phyloP scores from a whole-genome alignment of 1,139 yeast genomes.

The Blastobotrys apis region DNA sequence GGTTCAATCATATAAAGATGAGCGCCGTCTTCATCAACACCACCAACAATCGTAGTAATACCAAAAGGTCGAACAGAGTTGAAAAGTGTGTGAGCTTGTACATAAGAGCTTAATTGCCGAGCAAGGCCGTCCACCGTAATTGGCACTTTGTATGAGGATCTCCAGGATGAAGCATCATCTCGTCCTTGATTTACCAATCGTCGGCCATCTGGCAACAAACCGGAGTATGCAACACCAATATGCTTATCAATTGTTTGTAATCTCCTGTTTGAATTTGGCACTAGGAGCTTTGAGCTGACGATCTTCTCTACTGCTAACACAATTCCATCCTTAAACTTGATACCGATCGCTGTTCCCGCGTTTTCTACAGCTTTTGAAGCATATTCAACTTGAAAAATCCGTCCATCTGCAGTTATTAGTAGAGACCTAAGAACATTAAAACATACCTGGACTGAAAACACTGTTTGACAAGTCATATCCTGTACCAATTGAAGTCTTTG shows the following conservation, averaged over 20 bases:
- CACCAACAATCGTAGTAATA: slow-evolving; percentile 85
- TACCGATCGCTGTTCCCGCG: slow-evolving; percentile 93
- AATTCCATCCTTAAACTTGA: slow-evolving; percentile 86
- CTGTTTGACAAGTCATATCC: slow-evolving; percentile 96
- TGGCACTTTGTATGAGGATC: slow-evolving; percentile 68
- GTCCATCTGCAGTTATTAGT: slow-evolving; percentile 56
- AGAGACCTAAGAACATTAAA: not conserved
- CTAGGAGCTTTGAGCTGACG: slow-evolving; percentile 78
- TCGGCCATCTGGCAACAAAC: slow-evolving; percentile 94
- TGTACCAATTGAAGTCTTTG: slow-evolving; percentile 86
- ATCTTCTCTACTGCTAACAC: slow-evolving; percentile 96
- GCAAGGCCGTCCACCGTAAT: slow-evolving; percentile 79
- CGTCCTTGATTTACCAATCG: slow-evolving; percentile 89
- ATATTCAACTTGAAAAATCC: slow-evolving; percentile 97
- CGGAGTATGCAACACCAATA: slow-evolving; percentile 86
- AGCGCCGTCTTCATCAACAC: slow-evolving; percentile 73
- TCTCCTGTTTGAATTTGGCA: slow-evolving; percentile 82
- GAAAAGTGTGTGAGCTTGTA: slow-evolving; percentile 92
- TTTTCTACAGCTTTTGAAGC: slow-evolving; percentile 97
- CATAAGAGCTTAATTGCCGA: slow-evolving; percentile 85
- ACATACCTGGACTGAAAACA: slow-evolving; percentile 52
- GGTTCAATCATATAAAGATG: slow-evolving; percentile 97
- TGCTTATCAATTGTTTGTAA: slow-evolving; percentile 92
- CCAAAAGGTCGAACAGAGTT: slow-evolving; percentile 98
- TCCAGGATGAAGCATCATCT: slow-evolving; percentile 82